Evolutionary conservation across 768 basidiomycete genomes (phyloP), one percentile per base, ranked within the genome.

Genomic region (Aureoboletus auriporus): DNA sequence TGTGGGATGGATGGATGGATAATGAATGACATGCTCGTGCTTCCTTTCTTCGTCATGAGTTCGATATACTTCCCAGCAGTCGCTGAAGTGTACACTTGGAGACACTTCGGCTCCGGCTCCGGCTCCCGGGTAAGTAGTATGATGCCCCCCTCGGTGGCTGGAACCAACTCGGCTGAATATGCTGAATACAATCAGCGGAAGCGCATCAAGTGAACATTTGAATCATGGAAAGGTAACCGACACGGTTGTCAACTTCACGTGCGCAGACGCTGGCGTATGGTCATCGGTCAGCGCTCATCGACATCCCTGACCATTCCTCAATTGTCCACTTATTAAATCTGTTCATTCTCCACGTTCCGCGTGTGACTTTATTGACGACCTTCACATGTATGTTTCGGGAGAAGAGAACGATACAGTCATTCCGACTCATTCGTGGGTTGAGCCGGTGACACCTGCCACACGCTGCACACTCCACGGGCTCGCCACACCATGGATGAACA

Each of bases 1-100:
- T 45, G 39, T 49, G 49, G 48, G 37, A 55, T 23, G 39, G 39
- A 44, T 44, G 14, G 20, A 23, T 23, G 20, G 20, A 23, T 23
- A 23, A 23, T 23, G 20, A 23, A 23, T 23, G 20, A 23, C 20
- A 23, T 23, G 20, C 20, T 23, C 20, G 20, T 23, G 20, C 20
- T 23, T 23, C 20, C 20, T 23, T 23, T 23, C 20, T 23, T 23
- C 20, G 4, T 23, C 20, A 23, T 23, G 20, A 23, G 20, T 23
- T 23, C 20, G 20, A 23, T 23, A 23, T 23, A 23, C 20, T 23
- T 23, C 20, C 20, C 20, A 23, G 20, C 20, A 23, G 20, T 23
- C 4, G 20, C 20, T 23, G 20, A 23, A 23, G 20, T 23, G 20
- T 23, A 4, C 4, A 2, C 20, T 2, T 23, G 20, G 20, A 2